Evolutionary conservation across 2,329 filamentous ascomycete genomes (phyloP).

Genomic region (Cercospora nicotianae): DNA sequence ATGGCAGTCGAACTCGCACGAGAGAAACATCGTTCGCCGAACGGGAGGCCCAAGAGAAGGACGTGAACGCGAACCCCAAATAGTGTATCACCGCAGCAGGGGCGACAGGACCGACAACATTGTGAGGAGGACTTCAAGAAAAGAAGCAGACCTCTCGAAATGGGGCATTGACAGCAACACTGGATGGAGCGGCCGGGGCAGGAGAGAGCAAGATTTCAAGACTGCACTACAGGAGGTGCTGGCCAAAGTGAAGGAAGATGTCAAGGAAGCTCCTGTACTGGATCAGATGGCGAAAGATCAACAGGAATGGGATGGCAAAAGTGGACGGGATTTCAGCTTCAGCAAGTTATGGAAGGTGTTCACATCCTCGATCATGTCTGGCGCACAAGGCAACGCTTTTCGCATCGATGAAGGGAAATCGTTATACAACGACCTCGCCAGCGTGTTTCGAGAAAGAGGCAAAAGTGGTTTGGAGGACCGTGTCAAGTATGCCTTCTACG

Average conservation of each 20-base stretch:
- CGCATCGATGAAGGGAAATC: conserved; percentile 2
- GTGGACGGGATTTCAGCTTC: conserved; percentile 26
- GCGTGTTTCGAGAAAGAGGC: conserved; percentile 26
- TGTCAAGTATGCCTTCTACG: conserved; percentile 68
- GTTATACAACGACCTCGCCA: conserved; percentile 23
- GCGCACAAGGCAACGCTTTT: conserved; percentile 23
- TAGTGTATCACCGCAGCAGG: neutral
- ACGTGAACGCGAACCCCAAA: neutral
- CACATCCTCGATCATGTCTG: conserved; percentile 43
- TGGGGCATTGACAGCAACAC: conserved; percentile 10
- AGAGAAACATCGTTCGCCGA: neutral
- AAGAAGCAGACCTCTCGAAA: neutral
- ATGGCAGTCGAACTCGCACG: conserved; percentile 1
- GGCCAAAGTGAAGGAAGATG: conserved; percentile 29
- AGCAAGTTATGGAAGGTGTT: conserved; percentile 33
- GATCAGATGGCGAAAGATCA: conserved; percentile 34
- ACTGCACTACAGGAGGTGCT: conserved; percentile 31
- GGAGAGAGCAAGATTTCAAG: conserved; percentile 21
- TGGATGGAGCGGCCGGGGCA: neutral
- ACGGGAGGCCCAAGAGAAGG: neutral
- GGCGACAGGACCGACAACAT: neutral
- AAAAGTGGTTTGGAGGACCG: conserved; percentile 33
- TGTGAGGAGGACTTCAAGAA: neutral
- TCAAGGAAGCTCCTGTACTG: conserved; percentile 37
- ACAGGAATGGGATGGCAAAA: conserved; percentile 29